Evolutionary conservation across 768 basidiomycete genomes (phyloP).

Genomic region (Exidia glandulosa): DNA sequence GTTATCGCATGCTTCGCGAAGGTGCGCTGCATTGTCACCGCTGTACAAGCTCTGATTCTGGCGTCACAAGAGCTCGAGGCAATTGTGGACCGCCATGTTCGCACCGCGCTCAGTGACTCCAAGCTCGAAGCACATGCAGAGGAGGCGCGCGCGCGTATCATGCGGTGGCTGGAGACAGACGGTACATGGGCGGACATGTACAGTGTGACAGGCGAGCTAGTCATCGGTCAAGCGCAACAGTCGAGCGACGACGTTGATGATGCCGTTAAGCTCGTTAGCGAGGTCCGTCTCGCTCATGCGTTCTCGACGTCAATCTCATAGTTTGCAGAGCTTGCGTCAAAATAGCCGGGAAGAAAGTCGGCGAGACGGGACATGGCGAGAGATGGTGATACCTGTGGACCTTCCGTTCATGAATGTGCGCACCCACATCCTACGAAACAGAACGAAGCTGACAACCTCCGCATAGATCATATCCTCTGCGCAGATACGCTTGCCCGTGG

Average conservation of each 20-base stretch:
- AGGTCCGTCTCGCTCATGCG: no score
- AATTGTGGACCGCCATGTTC: slow-evolving; percentile 3
- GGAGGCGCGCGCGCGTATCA: neutral
- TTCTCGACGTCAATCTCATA: neutral
- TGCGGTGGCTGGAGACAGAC: slow-evolving; percentile 39
- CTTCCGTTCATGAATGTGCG: slow-evolving; percentile 71
- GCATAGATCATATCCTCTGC: slow-evolving; percentile 51
- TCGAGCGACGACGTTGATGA: slow-evolving; percentile 19
- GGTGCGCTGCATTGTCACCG: slow-evolving; percentile 32
- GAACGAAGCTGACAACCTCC: slow-evolving; percentile 15
- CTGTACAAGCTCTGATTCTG: neutral
- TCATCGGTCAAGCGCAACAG: slow-evolving; percentile 34
- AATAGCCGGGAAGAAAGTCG: slow-evolving; percentile 24
- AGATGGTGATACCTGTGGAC: slow-evolving; percentile 76
- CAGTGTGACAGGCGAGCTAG: slow-evolving; percentile 56
- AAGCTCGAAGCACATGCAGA: slow-evolving; percentile 3
- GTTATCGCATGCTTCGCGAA: slow-evolving; percentile 73
- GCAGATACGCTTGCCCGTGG: slow-evolving; percentile 35
- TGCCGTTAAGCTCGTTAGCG: slow-evolving; percentile 16
- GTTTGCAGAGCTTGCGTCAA: slow-evolving; percentile 22
- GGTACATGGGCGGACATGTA: slow-evolving; percentile 61
- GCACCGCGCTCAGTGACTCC: neutral
- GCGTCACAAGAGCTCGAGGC: slow-evolving; percentile 49
- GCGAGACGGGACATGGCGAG: slow-evolving; percentile 46
- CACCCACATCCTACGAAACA: slow-evolving; percentile 4